A percentile compares a stretch with the other conserved stretches of the same genome.
Conservation (phyloP, 768 basidiomycete genomes). For the Lactarius sp. region DNA sequence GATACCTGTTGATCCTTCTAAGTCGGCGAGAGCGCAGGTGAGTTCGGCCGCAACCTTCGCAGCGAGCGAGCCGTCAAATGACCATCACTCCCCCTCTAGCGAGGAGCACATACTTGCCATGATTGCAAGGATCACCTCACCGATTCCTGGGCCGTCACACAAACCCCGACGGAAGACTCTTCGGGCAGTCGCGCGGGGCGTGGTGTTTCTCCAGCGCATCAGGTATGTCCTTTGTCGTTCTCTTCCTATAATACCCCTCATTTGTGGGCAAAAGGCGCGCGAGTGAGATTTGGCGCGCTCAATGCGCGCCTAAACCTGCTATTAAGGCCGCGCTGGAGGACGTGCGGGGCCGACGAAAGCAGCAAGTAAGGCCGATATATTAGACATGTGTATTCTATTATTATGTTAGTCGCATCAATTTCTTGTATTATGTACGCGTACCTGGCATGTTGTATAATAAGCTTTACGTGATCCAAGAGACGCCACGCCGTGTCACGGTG, state of each 20-base stretch:
- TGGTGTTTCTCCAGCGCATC: constrained; percentile 60
- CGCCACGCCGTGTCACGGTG: not conserved
- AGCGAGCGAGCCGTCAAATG: not conserved
- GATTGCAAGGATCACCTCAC: constrained; percentile 73
- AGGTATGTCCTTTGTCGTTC: constrained; percentile 42
- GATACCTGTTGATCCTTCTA: too few species aligned
- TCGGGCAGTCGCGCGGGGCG: constrained; percentile 49
- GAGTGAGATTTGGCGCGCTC: constrained; percentile 59
- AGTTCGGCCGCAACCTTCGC: constrained; percentile 18
- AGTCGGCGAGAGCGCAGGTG: too few species aligned
- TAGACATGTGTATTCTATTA: not conserved
- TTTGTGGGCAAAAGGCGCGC: constrained; percentile 43
- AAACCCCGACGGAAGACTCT: constrained; percentile 45
- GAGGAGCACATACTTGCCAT: constrained; percentile 69
- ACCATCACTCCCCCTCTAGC: constrained; percentile 34
- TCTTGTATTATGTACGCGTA: not conserved
- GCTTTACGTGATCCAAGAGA: constrained; percentile 8
- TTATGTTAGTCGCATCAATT: not conserved
- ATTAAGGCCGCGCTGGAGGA: constrained; percentile 66
- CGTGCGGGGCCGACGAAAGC: constrained; percentile 41
- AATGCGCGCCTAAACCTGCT: constrained; percentile 54
- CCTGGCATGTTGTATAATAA: not conserved
- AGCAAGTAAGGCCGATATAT: not conserved
- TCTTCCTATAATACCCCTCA: constrained; percentile 7
- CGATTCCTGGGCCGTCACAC: constrained; percentile 38